Conservation (phyloP, 2,329 filamentous ascomycete species). For the Penicillium freii region DNA sequence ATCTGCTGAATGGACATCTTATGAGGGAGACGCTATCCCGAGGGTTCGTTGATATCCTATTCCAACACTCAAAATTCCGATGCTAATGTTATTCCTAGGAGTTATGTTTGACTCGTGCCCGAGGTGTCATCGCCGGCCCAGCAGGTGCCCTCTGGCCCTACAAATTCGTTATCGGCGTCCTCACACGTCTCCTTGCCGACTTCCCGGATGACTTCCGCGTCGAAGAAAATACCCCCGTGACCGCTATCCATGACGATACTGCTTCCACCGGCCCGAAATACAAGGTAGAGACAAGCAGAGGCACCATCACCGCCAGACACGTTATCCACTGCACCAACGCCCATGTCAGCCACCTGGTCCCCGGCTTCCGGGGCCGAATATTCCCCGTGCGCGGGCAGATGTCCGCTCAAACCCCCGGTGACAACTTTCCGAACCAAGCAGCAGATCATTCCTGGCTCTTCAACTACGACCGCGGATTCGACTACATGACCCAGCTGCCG, state of each 20-base stretch:
- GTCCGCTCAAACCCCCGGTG: slow-evolving; percentile 40
- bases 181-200: slow-evolving; percentile 15
- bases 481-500: slow-evolving; percentile 54
- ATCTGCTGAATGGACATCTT: slow-evolving; percentile 25
- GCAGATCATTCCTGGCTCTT: slow-evolving; percentile 53
- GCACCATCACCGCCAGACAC: slow-evolving; percentile 48
- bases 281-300: slow-evolving; percentile 47
- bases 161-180: slow-evolving; percentile 29
- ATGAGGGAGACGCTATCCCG: slow-evolving; percentile 24
- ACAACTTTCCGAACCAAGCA: slow-evolving; percentile 29
- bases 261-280: slow-evolving; percentile 28
- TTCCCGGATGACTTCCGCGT: slow-evolving; percentile 39
- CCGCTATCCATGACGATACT: slow-evolving; percentile 1
- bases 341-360: slow-evolving; percentile 53
- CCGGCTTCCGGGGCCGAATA: slow-evolving; percentile 41
- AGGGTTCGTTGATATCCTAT: slow-evolving; percentile 9
- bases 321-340: slow-evolving; percentile 61
- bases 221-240: slow-evolving; percentile 24
- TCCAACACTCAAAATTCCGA: neutral
- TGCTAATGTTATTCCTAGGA: slow-evolving; percentile 17
- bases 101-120: slow-evolving; percentile 23
- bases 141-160: slow-evolving; percentile 37
- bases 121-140: slow-evolving; percentile 27
- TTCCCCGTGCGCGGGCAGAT: slow-evolving; percentile 44
- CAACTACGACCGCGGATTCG: slow-evolving; percentile 48